Percentiles rank a stretch among this genome's conserved stretches.
phyloP scores from a whole-genome alignment of 371 early-diverging fungal species.

The Actinomortierella ambigua region DNA sequence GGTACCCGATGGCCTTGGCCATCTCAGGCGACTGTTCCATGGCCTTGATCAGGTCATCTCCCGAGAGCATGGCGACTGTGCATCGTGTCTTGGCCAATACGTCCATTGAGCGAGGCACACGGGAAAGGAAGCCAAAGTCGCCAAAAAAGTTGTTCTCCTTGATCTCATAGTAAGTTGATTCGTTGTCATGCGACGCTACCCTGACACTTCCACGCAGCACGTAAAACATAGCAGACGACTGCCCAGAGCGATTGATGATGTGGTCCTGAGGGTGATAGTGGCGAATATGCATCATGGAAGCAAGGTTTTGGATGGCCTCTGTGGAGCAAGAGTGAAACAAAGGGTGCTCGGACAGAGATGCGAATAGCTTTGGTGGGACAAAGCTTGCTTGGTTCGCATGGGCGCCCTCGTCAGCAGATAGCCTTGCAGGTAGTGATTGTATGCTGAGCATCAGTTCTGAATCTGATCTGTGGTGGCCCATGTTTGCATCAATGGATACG shows the following conservation, averaged over 20 bases:
- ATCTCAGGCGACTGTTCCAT: slow-evolving; percentile 44
- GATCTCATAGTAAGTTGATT: slow-evolving; percentile 75
- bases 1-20: slow-evolving; percentile 44
- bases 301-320: slow-evolving; percentile 25
- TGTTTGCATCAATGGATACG: background rate
- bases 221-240: slow-evolving; percentile 86
- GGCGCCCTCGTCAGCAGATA: slow-evolving; percentile 27
- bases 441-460: background rate
- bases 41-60: slow-evolving; percentile 58
- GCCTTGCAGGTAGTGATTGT: background rate
- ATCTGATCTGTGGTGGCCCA: background rate
- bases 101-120: slow-evolving; percentile 81
- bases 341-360: slow-evolving; percentile 35
- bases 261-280: slow-evolving; percentile 46
- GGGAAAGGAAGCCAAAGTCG: slow-evolving; percentile 86
- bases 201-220: slow-evolving; percentile 80
- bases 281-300: slow-evolving; percentile 46
- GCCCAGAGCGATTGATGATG: slow-evolving; percentile 54
- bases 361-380: slow-evolving; percentile 34
- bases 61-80: slow-evolving; percentile 66
- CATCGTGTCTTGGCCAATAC: slow-evolving; percentile 77
- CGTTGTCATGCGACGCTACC: slow-evolving; percentile 78
- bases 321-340: slow-evolving; percentile 31
- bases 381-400: slow-evolving; percentile 8
- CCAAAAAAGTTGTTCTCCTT: slow-evolving; percentile 74